Evolutionary conservation across 495 filamentous ascomycete genomes (phyloP).

Genomic region (Aspergillus taichungensis): DNA sequence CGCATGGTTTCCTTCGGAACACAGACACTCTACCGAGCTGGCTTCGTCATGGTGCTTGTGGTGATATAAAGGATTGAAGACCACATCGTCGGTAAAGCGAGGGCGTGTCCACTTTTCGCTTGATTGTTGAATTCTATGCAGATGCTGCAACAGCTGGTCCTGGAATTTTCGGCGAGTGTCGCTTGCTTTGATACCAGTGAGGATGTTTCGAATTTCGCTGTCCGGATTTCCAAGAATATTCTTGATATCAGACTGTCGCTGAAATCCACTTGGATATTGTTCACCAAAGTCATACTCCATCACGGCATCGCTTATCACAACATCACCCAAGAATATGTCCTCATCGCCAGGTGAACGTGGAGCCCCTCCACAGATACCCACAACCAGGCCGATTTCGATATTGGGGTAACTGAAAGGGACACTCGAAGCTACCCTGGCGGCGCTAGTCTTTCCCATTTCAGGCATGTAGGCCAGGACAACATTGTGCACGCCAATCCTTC

Average conservation of each 20-base stretch:
- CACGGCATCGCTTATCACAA: constrained; percentile 31
- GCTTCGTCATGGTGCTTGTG: constrained; percentile 20
- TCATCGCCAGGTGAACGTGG: constrained; percentile 5
- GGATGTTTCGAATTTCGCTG: constrained; percentile 18
- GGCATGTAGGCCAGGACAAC: constrained; percentile 26
- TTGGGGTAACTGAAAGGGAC: constrained; percentile 21
- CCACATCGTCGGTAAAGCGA: constrained; percentile 15
- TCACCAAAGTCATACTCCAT: constrained; percentile 34
- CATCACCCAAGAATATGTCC: constrained; percentile 34
- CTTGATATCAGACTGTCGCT: constrained; percentile 15
- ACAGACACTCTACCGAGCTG: not conserved
- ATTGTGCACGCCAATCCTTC: constrained; percentile 27
- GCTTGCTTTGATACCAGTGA: constrained; percentile 13
- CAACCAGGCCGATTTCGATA: constrained; percentile 15
- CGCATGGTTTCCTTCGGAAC: not conserved
- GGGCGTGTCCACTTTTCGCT: constrained; percentile 11
- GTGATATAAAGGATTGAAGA: constrained; percentile 21
- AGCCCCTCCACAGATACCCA: constrained; percentile 24
- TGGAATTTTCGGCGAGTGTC: constrained; percentile 6
- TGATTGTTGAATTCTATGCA: constrained; percentile 1
- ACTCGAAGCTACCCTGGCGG: constrained; percentile 19
- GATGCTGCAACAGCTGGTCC: constrained; percentile 4
- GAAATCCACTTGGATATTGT: constrained; percentile 17
- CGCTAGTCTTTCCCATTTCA: constrained; percentile 24
- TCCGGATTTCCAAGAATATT: constrained; percentile 23